Conservation (phyloP, 2,329 filamentous ascomycete species). For the Capronia americana region DNA sequence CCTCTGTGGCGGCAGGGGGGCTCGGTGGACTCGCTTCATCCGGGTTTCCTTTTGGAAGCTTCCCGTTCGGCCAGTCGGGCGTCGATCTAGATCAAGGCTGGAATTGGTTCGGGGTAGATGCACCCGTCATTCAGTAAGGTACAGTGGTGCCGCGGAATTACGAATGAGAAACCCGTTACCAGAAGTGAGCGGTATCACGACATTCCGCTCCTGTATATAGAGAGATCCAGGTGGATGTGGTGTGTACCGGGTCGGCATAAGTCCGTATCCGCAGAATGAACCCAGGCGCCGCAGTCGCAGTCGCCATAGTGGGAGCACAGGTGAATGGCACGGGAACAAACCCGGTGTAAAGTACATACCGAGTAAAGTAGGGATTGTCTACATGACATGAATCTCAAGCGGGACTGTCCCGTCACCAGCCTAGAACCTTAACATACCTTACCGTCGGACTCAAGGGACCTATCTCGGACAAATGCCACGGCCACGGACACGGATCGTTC, state of each 20-base stretch:
- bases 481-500: too few species aligned
- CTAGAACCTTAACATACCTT: too few species aligned
- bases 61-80: conserved; percentile 35
- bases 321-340: too few species aligned
- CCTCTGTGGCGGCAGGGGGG: conserved; percentile 9
- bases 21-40: conserved; percentile 13
- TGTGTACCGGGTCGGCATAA: not conserved
- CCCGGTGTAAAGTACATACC: too few species aligned
- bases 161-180: not conserved
- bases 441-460: too few species aligned
- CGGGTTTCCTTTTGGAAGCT: conserved; percentile 30
- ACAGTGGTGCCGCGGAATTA: too few species aligned
- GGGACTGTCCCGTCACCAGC: too few species aligned
- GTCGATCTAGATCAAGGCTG: conserved; percentile 50
- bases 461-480: too few species aligned
- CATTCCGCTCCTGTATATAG: not conserved
- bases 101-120: conserved; percentile 47
- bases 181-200: not conserved
- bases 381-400: too few species aligned
- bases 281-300: not conserved
- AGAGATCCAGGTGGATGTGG: not conserved
- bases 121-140: conserved; percentile 27
- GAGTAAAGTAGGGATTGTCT: too few species aligned
- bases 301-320: too few species aligned
- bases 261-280: not conserved